phyloP scores from a whole-genome alignment of 2,329 filamentous ascomycete species.

The Penicillium vulpinum region DNA sequence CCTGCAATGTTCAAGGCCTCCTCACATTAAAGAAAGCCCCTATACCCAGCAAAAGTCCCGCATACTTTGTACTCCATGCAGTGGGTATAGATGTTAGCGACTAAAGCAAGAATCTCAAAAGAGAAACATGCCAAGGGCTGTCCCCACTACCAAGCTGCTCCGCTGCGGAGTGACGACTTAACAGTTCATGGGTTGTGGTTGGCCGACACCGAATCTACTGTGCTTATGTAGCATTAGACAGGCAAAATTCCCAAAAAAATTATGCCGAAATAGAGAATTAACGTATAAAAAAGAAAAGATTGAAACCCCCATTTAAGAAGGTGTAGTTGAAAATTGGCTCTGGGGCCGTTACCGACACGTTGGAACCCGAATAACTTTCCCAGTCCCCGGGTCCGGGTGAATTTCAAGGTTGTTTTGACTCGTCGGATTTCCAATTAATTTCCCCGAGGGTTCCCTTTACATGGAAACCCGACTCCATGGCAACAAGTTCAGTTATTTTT shows the following conservation, averaged over 20 bases:
- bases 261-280: background rate
- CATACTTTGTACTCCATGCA: too few species aligned
- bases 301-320: background rate
- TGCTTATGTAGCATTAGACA: background rate
- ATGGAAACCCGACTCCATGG: slow-evolving; percentile 22
- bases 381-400: slow-evolving; percentile 19
- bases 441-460: slow-evolving; percentile 13
- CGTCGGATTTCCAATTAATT: slow-evolving; percentile 16
- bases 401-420: slow-evolving; percentile 15
- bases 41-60: background rate
- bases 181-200: background rate
- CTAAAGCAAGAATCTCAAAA: slow-evolving; percentile 3
- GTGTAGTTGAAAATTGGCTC: slow-evolving; percentile 11
- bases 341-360: slow-evolving; percentile 23
- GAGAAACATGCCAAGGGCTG: background rate
- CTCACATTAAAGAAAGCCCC: background rate
- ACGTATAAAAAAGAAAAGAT: background rate
- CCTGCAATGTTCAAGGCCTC: background rate
- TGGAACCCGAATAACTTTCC: slow-evolving; percentile 26
- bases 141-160: background rate
- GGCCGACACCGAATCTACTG: background rate
- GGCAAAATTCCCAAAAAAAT: background rate
- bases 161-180: background rate
- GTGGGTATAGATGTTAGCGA: background rate
- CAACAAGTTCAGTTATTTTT: slow-evolving; percentile 13